Percentiles rank a stretch among this genome's conserved stretches.
Evolutionary conservation across 805 yeast species (phyloP).

Genomic region (Candida multigemmis): DNA sequence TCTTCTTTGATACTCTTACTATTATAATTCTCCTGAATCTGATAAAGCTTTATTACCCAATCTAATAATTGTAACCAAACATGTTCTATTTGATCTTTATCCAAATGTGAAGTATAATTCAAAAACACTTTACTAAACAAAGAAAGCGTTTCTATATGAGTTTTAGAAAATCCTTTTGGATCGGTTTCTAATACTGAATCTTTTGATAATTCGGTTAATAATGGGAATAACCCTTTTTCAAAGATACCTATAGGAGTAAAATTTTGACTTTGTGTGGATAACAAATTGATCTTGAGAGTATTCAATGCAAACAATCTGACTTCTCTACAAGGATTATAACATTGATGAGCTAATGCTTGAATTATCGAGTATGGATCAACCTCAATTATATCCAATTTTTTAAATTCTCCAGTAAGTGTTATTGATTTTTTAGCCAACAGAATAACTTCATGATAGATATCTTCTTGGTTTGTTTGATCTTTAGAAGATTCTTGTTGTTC

Average conservation of each 20-base stretch:
- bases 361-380: conserved; percentile 48
- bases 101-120: conserved; percentile 19
- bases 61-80: conserved; percentile 29
- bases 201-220: conserved; percentile 55
- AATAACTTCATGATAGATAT: conserved; percentile 32
- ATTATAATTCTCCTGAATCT: conserved; percentile 9
- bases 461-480: conserved; percentile 1
- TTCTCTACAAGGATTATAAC: conserved; percentile 81
- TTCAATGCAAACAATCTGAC: conserved; percentile 58
- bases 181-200: conserved; percentile 56
- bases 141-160: conserved; percentile 60
- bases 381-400: too few relatives aligned
- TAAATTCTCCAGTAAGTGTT: conserved; percentile 48
- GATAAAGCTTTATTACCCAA: conserved; percentile 18
- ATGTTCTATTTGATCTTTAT: conserved; percentile 10
- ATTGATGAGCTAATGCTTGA: conserved; percentile 82
- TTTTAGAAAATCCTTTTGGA: conserved; percentile 49
- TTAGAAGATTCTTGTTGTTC: conserved; percentile 32
- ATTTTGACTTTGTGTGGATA: conserved; percentile 29
- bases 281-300: conserved; percentile 44
- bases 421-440: conserved; percentile 55
- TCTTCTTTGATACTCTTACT: conserved; percentile 18
- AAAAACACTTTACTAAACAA: conserved; percentile 52
- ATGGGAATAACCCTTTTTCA: conserved; percentile 68
- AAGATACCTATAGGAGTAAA: conserved; percentile 49